phyloP scores from a whole-genome alignment of 768 basidiomycete genomes.

The Termitomyces sp. region DNA sequence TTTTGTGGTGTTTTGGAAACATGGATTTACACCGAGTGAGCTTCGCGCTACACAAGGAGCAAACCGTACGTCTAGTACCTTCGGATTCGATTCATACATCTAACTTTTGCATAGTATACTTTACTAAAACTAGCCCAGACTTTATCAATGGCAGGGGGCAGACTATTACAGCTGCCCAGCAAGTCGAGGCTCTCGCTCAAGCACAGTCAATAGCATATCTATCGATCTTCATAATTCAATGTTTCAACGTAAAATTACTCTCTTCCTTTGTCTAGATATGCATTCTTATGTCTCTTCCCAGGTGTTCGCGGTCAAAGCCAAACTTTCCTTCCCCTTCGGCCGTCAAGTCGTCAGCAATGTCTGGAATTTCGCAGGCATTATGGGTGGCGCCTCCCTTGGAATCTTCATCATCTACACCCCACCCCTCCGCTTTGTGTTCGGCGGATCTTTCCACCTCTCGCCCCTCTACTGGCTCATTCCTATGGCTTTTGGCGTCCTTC shows the following conservation, averaged over 20 bases:
- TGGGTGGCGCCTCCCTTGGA: conserved; percentile 57
- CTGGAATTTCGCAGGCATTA: conserved; percentile 62
- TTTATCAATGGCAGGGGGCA: conserved; percentile 55
- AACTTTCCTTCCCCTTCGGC: conserved; percentile 63
- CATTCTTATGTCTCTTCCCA: conserved; percentile 13
- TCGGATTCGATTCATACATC: neutral
- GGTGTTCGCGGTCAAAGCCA: conserved; percentile 68
- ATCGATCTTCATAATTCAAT: conserved; percentile 66
- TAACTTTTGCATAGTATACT: conserved; percentile 35
- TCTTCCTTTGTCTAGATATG: neutral
- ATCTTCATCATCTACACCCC: conserved; percentile 71
- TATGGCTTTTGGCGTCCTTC: conserved; percentile 50
- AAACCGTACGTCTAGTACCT: conserved; percentile 25
- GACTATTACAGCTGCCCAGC: conserved; percentile 38
- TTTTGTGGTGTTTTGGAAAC: conserved; percentile 63
- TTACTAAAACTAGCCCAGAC: conserved; percentile 42
- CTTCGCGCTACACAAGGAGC: conserved; percentile 45
- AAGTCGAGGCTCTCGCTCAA: conserved; percentile 56
- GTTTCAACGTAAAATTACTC: conserved; percentile 51
- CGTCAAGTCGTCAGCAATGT: conserved; percentile 50
- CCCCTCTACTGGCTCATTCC: conserved; percentile 72
- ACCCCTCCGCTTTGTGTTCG: conserved; percentile 66
- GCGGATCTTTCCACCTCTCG: conserved; percentile 52
- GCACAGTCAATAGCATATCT: conserved; percentile 67
- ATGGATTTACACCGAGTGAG: conserved; percentile 59